Evolutionary conservation across 805 yeast genomes (phyloP), one percentile per base, ranked within the genome.

Genomic region (Yarrowia keelungensis): DNA sequence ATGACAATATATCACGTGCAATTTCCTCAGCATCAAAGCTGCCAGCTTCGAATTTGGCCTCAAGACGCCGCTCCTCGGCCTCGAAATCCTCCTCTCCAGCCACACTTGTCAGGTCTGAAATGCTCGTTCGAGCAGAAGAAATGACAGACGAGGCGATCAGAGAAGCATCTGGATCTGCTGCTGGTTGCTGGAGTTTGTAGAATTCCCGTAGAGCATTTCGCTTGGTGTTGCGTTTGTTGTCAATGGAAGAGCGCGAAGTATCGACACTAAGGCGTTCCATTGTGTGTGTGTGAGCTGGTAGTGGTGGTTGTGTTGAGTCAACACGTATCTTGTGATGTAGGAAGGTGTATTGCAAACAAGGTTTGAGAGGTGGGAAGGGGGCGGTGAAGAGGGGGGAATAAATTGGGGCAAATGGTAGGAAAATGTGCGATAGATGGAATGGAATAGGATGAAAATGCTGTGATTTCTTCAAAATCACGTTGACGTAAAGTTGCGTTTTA

Each of bases 121-220:
- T 32, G 9, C 51, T 41, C 2, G 67, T 62, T 19, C 67, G 26
- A 3, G 67, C 67, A 2, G 67, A 62, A 10, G 67, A 62, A 14
- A 49, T 49, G 36, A 51, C 61, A 5, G 61, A 51, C 1, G 68
- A 51, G 8, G 59, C 61, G 3, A 65, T 45, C 5, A 47, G 38
- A 3, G 68, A 65, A 5, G 67, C 35, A 15, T 62, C 67, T 4
- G 56, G 47, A 32, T 43, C 61, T 2, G 58, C 32, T 0, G 32
- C 38, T 2, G 42, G 67, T 8, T 42, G 66, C 59, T 75, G 76
- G 4, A 78, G 73, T 70, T 74, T 75, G 73, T 78, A 78, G 67
- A 78, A 78, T 65, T 78, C 79, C 9, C 81, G 71, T 26, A 78
- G 73, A 8, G 80, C 79, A 12, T 16, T 43, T 42, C 68, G 35